Conservation (phyloP, 73 alveolate genomes). For the Paramecium pentaurelia region DNA sequence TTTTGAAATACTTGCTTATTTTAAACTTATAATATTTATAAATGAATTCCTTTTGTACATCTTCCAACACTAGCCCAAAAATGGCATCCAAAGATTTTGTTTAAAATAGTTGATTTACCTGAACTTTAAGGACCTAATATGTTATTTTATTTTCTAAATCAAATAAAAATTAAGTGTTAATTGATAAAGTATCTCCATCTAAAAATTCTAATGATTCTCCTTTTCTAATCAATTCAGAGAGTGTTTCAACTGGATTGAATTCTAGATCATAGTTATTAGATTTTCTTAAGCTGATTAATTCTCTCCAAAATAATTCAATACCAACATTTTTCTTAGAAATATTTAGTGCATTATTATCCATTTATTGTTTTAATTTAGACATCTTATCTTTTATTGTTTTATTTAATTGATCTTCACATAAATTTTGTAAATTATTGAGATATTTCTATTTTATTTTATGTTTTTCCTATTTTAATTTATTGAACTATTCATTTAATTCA, state of each 20-base stretch:
- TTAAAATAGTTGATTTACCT: constrained; percentile 62
- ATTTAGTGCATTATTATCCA: not conserved
- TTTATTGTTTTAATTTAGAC: not conserved
- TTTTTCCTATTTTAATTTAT: not conserved
- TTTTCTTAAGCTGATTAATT: not conserved
- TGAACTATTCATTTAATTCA: not conserved
- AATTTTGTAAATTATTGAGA: not conserved
- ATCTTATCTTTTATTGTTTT: not conserved
- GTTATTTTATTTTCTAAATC: not conserved
- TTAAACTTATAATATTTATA: not conserved
- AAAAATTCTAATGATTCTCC: constrained; percentile 60
- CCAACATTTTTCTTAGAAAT: not conserved
- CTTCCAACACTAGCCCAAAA: constrained; percentile 62
- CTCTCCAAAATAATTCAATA: constrained; percentile 41
- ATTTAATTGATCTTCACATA: not conserved
- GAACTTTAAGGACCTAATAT: constrained; percentile 60
- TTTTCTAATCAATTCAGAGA: not conserved
- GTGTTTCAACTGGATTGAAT: not conserved
- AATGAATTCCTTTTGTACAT: constrained; percentile 58
- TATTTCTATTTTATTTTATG: not conserved
- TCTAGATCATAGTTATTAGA: not conserved
- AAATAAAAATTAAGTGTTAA: not conserved
- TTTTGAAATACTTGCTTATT: not conserved
- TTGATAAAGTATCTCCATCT: constrained; percentile 55
- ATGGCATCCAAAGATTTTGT: constrained; percentile 52